Base-by-base conservation (phyloP, 768 basidiomycete species). In the Panaeolus papilionaceus region DNA sequence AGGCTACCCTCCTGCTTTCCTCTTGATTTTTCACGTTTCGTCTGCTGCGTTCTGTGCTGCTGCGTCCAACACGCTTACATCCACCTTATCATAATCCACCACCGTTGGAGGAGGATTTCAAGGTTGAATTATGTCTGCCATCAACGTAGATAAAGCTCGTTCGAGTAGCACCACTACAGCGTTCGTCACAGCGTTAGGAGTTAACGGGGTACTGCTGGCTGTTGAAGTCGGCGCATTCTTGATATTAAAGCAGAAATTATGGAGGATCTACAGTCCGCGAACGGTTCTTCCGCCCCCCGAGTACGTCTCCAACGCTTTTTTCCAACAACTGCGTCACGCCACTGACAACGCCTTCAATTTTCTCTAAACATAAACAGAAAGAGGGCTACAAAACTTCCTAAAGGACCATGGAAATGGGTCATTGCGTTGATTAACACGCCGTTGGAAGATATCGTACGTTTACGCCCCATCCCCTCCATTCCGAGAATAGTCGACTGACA, bases 161-260 rank as follows among this genome's bases (percentile, higher is more conserved):
- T 71, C 75, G 44, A 77, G 71, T 66, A 79, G 72, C 70, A 79
- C 81, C 42, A 81, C 85, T 0, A 76, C 81, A 61, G 82, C 86
- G 2, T 93, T 92, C 74, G 58, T 88, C 63, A 89, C 90, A 37
- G 84, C 90, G 6, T 76, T 92, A 12, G 84, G 85, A 16, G 82
- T 85, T 62, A 92, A 92, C 74, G 78, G 73, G 40, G 82, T 69
- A n/a, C 75, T 85, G 10, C 80, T 86, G 47, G 65, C 71, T 12
- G 66, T 83, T 47, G 84, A 88, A 76, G 76, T 91, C 45, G 81
- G 78, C 16, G 86, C 84, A 16, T 92, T 91, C 76, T 67, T 88
- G 33, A 66, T 89, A 39, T 74, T 92, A 67, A 86, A 89, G 72
- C 78, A 83, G 69, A 84, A 79, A 51, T 79, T 92, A n/a, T 80